Evolutionary conservation across 768 basidiomycete species (phyloP), one percentile per base, ranked within the genome.

Genomic region (Russula ochroleuca): DNA sequence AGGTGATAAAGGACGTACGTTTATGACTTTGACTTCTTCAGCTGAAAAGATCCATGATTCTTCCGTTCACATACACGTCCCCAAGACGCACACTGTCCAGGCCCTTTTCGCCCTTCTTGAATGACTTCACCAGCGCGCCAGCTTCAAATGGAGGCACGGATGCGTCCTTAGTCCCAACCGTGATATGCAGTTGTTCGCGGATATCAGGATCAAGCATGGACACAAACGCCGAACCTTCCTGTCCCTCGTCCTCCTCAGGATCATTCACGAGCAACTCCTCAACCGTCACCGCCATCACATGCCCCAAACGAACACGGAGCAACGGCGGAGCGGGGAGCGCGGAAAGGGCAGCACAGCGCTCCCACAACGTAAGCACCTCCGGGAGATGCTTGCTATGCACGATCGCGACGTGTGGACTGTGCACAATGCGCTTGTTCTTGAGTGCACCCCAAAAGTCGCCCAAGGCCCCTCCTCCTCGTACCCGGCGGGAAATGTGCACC

Each of bases 351-450:
- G 68, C 70, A 70, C 90, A 91, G 11, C 73, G 72, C 13, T 76
- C 72, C 86, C 86, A 87, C 10, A 85, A 71, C 40, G 67, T 70
- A 33, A 60, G 41, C 9, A 74, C 70, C 3, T 40, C 72, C 0
- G 74, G 73, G 6, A 79, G 73, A 19, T 74, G 62, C 23, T 85
- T 85, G 67, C 73, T 72, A 74, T 99, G 97, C 33, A 88, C 86
- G 63, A 98, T 77, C 1, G 96, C 98, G 61, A 97, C 79, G 74
- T 98, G 97, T 1, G 95, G 93, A 4, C 80, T 75, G 45, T 73
- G 67, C 17, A 81, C 72, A 15, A 96, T 73, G 28, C 90, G 78
- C 5, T 76, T 70, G 0, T 73, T 28, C 28, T 79, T 76, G 37
- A 95, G 70, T 9, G 68, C 55, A 0, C 72, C 68, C 81, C 84